Base-by-base conservation (phyloP, 2,329 filamentous ascomycete species). In the Colletotrichum truncatum region DNA sequence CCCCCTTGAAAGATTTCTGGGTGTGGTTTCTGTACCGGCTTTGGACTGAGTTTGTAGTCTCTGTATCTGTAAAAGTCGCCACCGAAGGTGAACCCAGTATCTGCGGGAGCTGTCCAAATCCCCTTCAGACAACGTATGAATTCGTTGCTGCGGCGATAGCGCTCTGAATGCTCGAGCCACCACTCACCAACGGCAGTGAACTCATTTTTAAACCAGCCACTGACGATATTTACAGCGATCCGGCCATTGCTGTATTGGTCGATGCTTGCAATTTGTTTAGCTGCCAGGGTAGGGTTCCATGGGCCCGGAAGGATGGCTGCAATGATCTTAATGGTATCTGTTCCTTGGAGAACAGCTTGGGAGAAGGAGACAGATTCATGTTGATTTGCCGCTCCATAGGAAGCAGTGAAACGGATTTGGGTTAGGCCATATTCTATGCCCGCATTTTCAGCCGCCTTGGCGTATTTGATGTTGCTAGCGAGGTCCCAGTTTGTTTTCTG, bases 1-100 rank as follows among this genome's bases (percentile, higher is more conserved):
- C 84, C 83, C 10, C 83, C 83, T 69, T 85, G 84, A 72, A 85
- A 85, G 56, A 85, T 85, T 62, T 84, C 79, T 0, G 84, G 83
- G 60, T 84, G 79, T 4, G 82, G 81, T 18, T 81, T 77, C 54
- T 78, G 71, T n/a, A 86, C 69, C 2, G 83, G 84, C 73, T 85
- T 85, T 1, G 84, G 83, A 54, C 78, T 79, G 11, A 85, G 74
- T 0, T 80, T 75, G 69, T 85, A 86, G 57, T 84, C 78, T 53
- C 82, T 77, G 73, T 84, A 85, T 56, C 83, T 82, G 70, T 85
- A 85, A 66, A 85, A 85, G 71, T 85, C 82, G 30, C 83, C 82
- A 10, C 75, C 78, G 68, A 80, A 85, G 4, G 75, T 83, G 72
- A 85, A 85, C 1, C 76, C 76, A 9, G 83, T 81, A 14, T 83